Base-by-base conservation (phyloP, 2,329 filamentous ascomycete genomes). In the Phaeophleospora eucalypticola region DNA sequence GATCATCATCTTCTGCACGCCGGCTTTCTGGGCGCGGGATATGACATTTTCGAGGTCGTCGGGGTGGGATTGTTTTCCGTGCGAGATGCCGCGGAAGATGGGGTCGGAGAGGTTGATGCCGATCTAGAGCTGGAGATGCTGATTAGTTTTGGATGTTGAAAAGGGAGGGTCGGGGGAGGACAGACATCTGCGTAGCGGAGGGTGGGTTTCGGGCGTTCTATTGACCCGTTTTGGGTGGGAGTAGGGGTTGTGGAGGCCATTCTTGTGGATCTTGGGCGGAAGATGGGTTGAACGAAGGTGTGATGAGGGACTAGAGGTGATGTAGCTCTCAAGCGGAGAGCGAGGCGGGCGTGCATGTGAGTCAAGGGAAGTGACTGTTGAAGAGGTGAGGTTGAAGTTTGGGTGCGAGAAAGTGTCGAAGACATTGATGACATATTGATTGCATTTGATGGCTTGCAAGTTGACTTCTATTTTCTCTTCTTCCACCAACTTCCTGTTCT, bases 101-200 rank as follows among this genome's bases (percentile, higher is more conserved):
- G 87, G 87, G 63, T 98, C 93, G 43, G 90, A 87, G 45, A 98
- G 79, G 68, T 98, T 98, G 75, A 98, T 96, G 48, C 91, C 93
- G 62, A 98, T 80, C 80, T 85, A 58, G 47, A 15, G 34, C 48
- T 52, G 43, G 35, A 20, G 16, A n/a, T n/a, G n/a, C n/a, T n/a
- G 6, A 12, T 29, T 29, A 7, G 24, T 6, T 18, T 40, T n/a
- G 6, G 6, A 17, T 16, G 36, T 51, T 47, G 44, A 41, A 36
- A 32, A n/a, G 40, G n/a, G 6, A 21, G 12, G 40, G 20, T 37
- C 12, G 32, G n/a, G 6, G 9, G 16, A 17, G 36, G 36, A 57
- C 54, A 47, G 52, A 57, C 54, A 55, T 57, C 54, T 46, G 50
- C 50, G 41, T 52, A 57, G 35, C 48, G 47, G 20, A 51, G 41